phyloP scores from a whole-genome alignment of 768 basidiomycete species.

The Auriscalpium vulgare region DNA sequence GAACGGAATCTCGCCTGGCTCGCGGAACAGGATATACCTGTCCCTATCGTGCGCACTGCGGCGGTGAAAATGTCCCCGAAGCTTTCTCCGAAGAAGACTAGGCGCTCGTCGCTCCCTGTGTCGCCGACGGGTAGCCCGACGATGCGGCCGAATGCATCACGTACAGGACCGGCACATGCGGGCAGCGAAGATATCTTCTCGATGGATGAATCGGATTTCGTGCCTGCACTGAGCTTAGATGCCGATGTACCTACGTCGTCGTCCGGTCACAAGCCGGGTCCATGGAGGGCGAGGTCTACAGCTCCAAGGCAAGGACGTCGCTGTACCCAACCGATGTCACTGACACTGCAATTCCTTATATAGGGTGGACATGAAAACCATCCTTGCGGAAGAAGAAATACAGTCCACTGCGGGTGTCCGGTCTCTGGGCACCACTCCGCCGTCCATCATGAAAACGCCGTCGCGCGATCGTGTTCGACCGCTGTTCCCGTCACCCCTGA shows the following conservation, averaged over 20 bases:
- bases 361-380: constrained; percentile 75
- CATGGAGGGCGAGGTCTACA: constrained; percentile 28
- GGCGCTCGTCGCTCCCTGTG: constrained; percentile 18
- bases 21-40: constrained; percentile 57
- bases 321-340: too few species aligned
- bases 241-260: not conserved
- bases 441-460: constrained; percentile 4
- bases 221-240: constrained; percentile 21
- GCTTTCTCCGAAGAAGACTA: constrained; percentile 24
- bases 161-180: constrained; percentile 16
- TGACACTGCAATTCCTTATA: not conserved
- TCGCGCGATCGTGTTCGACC: constrained; percentile 5
- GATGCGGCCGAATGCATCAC: constrained; percentile 16
- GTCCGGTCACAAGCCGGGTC: constrained; percentile 11
- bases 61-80: constrained; percentile 21
- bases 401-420: constrained; percentile 10
- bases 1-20: constrained; percentile 67
- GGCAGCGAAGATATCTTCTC: constrained; percentile 64
- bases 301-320: constrained; percentile 39
- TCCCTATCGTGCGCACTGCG: constrained; percentile 34
- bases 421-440: not conserved
- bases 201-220: constrained; percentile 70
- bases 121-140: constrained; percentile 21
- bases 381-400: constrained; percentile 73
- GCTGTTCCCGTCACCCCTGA: not conserved